These are phyloP conservation scores for Ophiostoma ips DNA, from an alignment of 2,329 filamentous ascomycete genomes.

Conservation along the genomic window DNA sequence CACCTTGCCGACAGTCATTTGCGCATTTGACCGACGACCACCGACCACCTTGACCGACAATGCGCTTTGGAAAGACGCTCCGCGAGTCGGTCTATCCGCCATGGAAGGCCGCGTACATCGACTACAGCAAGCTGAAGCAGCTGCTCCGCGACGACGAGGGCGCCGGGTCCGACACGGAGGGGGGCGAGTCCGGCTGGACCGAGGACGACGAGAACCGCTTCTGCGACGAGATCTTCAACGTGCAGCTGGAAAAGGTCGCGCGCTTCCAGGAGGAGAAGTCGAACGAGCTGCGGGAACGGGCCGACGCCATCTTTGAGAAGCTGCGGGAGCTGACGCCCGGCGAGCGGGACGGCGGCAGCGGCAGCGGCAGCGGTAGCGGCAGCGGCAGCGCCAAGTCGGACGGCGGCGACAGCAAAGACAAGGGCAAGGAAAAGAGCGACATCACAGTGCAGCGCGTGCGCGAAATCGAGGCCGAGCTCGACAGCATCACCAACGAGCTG, in stretches of 20 bases:
- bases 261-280: conserved; percentile 75
- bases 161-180: conserved; percentile 43
- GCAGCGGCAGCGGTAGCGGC: background rate
- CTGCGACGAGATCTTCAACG: conserved; percentile 88
- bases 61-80: conserved; percentile 91
- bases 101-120: conserved; percentile 90
- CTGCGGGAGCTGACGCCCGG: conserved; percentile 68
- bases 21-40: too few relatives aligned
- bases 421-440: conserved; percentile 30
- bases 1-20: too few relatives aligned
- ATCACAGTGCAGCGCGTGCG: conserved; percentile 42
- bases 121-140: conserved; percentile 85
- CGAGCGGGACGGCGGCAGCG: conserved; percentile 32
- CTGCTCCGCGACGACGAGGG: conserved; percentile 64
- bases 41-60: conserved; percentile 23
- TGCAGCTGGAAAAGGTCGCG: conserved; percentile 89
- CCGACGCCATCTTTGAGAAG: conserved; percentile 47
- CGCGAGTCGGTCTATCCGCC: conserved; percentile 65
- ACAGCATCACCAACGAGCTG: conserved; percentile 77
- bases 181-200: conserved; percentile 47
- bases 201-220: conserved; percentile 88
- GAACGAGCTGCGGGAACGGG: conserved; percentile 37
- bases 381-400: conserved; percentile 26
- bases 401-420: conserved; percentile 19
- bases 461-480: conserved; percentile 65